These are phyloP conservation scores for Amanita pseudoporphyria DNA, from an alignment of 768 basidiomycete genomes.

Conservation along the genomic window DNA sequence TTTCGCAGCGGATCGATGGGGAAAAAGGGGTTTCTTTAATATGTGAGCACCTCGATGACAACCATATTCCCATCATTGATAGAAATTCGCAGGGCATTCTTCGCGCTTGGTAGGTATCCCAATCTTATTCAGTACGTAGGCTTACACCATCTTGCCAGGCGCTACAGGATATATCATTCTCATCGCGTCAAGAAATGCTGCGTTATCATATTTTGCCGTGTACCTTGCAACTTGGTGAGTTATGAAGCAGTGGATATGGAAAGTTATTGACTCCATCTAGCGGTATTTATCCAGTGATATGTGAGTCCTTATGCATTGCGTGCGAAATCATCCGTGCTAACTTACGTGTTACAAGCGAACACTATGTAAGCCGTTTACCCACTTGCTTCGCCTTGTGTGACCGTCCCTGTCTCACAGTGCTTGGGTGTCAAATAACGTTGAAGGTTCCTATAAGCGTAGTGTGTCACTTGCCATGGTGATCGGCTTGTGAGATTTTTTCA, in stretches of 20 bases:
- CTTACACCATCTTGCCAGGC: conserved; percentile 21
- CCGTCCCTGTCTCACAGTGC: conserved; percentile 21
- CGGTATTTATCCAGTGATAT: conserved; percentile 68
- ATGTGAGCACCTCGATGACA: conserved; percentile 31
- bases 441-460: conserved; percentile 69
- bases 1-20: conserved; percentile 50
- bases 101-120: conserved; percentile 24
- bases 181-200: conserved; percentile 47
- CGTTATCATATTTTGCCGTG: conserved; percentile 63
- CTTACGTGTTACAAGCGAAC: conserved; percentile 33
- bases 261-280: conserved; percentile 18
- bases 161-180: conserved; percentile 64
- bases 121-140: conserved; percentile 13
- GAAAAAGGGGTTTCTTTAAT: conserved; percentile 53
- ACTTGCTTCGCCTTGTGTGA: neutral
- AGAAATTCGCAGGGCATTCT: conserved; percentile 20
- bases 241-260: neutral
- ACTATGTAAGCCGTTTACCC: conserved; percentile 32
- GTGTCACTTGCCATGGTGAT: conserved; percentile 65
- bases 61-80: neutral
- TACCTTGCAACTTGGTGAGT: conserved; percentile 61
- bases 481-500: conserved; percentile 33
- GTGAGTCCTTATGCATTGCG: conserved; percentile 27
- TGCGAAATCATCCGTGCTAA: neutral
- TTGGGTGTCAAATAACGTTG: conserved; percentile 61